Base-by-base conservation (phyloP, 2,329 filamentous ascomycete genomes). In the Neofusicoccum ribis region DNA sequence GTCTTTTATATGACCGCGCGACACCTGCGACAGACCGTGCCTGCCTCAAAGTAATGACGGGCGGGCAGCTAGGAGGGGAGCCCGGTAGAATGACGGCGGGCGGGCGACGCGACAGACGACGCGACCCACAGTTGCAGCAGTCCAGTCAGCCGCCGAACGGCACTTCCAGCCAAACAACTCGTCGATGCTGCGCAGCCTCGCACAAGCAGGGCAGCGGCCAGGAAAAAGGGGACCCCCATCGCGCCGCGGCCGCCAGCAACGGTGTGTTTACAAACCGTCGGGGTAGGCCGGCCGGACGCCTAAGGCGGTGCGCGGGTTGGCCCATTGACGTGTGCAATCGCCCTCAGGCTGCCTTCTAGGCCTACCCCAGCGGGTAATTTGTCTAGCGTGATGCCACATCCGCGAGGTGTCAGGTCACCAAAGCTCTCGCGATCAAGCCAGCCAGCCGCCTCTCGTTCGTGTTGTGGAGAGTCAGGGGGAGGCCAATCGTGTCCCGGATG, bases 381-480 rank as follows among this genome's bases (percentile, higher is more conserved):
- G 56, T 47, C 56, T 60, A 60, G 56, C 56, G 56, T 37, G 56
- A 60, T 60, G 56, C 56, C 56, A 47, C 56, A 37, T 59, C 54
- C 54, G 54, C 54, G 27, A 23, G n/a, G 56, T 60, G 56, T 60
- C 56, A 60, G 56, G 41, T 60, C 56, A 60, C 56, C 56, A 59
- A 59, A 44, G 54, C 54, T 43, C 50, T 12, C 50, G 49, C 37
- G 31, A 14, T 11, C 23, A 5, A 31, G 27, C 27, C 27, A 31
- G 27, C 27, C 27, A 7, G 27, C 6, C 14, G 37, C 37, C 37
- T 39, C 37, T 39, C 15, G 9, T 6, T 17, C 41, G 54, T 27
- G 14, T 46, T 58, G 54, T 60, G 31, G 43, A 60, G 56, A 60
- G 56, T 60, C 56, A 60, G 56, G 56, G 56, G 56, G 15, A 47